Evolutionary conservation across 176 grass and related monocot species (phyloP).

Genomic region (Cymbopogon citratus): DNA sequence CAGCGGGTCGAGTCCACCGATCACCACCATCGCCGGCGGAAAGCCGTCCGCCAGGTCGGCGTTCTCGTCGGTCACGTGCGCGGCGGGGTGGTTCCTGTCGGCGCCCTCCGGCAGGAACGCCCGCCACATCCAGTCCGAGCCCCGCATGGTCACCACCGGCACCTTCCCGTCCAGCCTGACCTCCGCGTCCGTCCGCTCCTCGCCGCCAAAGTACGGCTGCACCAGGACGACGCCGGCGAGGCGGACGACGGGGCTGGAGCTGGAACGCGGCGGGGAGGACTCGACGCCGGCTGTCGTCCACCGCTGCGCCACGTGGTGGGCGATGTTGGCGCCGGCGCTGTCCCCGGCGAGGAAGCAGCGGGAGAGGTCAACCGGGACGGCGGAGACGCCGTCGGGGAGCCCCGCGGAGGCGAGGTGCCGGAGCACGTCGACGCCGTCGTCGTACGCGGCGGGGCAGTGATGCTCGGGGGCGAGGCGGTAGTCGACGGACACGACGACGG

Average conservation of each 20-base stretch:
- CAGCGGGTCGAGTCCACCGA: background rate
- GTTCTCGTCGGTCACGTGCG: conserved; percentile 6
- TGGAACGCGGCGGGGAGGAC: background rate
- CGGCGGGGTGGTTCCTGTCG: background rate
- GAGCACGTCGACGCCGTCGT: conserved; percentile 29
- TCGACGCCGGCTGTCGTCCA: background rate
- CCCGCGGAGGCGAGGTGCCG: background rate
- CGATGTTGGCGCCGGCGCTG: conserved; percentile 91
- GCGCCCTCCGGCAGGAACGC: background rate
- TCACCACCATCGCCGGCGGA: background rate
- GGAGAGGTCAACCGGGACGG: background rate
- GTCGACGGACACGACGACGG: conserved; percentile 39
- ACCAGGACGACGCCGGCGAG: conserved; percentile 32
- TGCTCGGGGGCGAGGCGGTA: conserved; percentile 55
- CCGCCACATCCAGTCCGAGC: conserved; percentile 7
- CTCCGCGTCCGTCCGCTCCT: background rate
- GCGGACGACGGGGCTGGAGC: background rate
- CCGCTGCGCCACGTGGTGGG: conserved; percentile 60
- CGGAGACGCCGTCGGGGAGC: background rate
- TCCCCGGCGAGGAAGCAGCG: conserved; percentile 70
- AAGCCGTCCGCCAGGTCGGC: background rate
- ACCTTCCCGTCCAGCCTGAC: background rate
- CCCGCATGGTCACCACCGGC: background rate
- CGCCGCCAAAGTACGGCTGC: background rate
- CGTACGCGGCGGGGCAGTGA: conserved; percentile 36